These are phyloP conservation scores for Brettanomyces bruxellensis DNA, from an alignment of 805 yeast genomes.

Conservation along the genomic window DNA sequence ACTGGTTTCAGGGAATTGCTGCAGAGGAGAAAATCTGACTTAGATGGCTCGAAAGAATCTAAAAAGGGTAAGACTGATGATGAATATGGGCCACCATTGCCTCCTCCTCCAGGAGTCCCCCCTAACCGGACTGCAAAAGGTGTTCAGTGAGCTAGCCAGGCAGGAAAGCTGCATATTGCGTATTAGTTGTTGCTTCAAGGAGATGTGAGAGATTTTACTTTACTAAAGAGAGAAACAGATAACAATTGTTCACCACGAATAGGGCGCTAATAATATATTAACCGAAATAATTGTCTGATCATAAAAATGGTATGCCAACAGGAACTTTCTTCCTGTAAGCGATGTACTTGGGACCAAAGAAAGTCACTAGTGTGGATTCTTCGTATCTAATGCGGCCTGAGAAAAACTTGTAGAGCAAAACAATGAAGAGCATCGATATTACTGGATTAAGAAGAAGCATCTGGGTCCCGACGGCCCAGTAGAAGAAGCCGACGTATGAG, in stretches of 20 bases:
- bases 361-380: slow-evolving; percentile 52
- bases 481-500: slow-evolving; percentile 80
- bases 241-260: too few species aligned
- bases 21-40: background rate
- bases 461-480: slow-evolving; percentile 91
- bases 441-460: slow-evolving; percentile 59
- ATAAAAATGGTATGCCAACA: slow-evolving; percentile 59
- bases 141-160: background rate
- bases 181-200: too few species aligned
- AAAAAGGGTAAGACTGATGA: background rate
- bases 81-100: slow-evolving; percentile 5
- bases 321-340: slow-evolving; percentile 40
- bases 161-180: too few species aligned
- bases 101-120: slow-evolving; percentile 7
- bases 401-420: slow-evolving; percentile 65
- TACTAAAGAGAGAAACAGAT: too few species aligned
- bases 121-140: background rate
- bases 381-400: slow-evolving; percentile 57
- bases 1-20: slow-evolving; percentile 1
- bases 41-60: background rate
- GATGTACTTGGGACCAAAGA: slow-evolving; percentile 64
- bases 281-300: background rate
- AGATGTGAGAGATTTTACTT: too few species aligned
- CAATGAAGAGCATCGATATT: slow-evolving; percentile 41
- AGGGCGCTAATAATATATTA: too few species aligned